Base-by-base conservation (phyloP, 192 early-diverging fungal genomes). In the Podila horticola region DNA sequence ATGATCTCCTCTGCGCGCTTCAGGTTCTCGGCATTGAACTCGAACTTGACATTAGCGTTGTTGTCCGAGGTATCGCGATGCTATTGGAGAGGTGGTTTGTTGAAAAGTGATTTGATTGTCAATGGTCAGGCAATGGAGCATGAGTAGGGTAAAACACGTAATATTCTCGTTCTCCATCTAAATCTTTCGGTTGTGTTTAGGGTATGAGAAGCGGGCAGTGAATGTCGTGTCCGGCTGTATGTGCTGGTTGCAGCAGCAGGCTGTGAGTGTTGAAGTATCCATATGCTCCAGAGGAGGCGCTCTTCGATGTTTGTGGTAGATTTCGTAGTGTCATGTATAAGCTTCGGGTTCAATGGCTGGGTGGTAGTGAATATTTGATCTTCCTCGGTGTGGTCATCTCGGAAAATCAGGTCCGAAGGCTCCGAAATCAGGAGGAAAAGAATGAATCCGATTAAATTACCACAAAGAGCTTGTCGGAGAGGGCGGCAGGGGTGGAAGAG, bases 1-100 rank as follows among this genome's bases (percentile, higher is more conserved):
- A 99, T 86, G 55, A 99, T 96, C 72, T 92, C 94, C 62, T 91
- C 77, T 20, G 95, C 96, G 28, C 95, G 89, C 67, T 90, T 84
- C 70, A 89, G 71, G 88, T 94, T 97, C 63, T 95, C 93, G 4
- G 90, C 34, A 50, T 88, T 90, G 84, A 98, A 97, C 82, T 95
- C 93, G 73, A 99, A 99, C 28, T 88, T 87, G 69, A 96, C 84
- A 55, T 86, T 91, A 34, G 90, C 86, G 85, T 98, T 94, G 90
- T 96, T 96, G 63, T 94, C 85, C 6, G 91, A 83, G 12, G 93
- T 95, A 72, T 95, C 88, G 74, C 94, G 93, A 75, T 95, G 94
- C 89, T 90, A 69, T n/a, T 71, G 15, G 49, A 26, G 19, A 31
- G 29, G 31, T 26, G 19, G 45, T 55, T 15, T 45, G 41, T 4